Percentiles rank a stretch among this genome's conserved stretches.
These are phyloP conservation scores for Solanum sitiens DNA, from an alignment of 257 asterid genomes.

Conservation along the genomic window DNA sequence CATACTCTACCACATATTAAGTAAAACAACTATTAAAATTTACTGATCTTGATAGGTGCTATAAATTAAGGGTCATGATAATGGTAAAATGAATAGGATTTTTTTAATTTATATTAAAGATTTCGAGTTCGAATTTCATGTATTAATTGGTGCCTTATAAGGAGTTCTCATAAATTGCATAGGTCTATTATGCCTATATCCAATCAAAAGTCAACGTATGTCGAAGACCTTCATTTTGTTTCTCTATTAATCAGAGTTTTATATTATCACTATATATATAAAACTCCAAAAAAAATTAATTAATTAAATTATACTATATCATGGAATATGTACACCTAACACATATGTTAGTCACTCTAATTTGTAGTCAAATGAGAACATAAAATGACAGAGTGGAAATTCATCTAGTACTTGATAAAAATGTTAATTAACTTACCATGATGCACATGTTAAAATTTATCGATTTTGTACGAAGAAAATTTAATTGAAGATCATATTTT, in stretches of 20 bases:
- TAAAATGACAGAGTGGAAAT: background rate
- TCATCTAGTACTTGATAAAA: background rate
- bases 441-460: too few relatives aligned
- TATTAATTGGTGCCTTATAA: background rate
- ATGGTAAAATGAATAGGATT: background rate
- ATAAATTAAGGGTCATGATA: background rate
- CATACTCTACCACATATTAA: background rate
- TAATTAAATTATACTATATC: too few relatives aligned
- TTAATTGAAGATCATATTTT: background rate
- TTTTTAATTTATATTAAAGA: background rate
- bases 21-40: background rate
- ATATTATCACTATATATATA: too few relatives aligned
- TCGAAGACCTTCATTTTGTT: background rate
- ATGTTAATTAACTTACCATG: too few relatives aligned
- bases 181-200: background rate
- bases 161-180: background rate
- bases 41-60: background rate
- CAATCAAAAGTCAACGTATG: background rate
- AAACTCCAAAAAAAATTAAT: background rate
- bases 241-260: too few relatives aligned
- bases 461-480: too few relatives aligned
- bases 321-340: background rate
- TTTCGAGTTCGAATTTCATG: background rate
- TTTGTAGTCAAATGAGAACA: slow-evolving; percentile 4
- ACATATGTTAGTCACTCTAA: background rate